Evolutionary conservation across 1,139 yeast genomes (phyloP).

Genomic region (Nematodospora anomalae): DNA sequence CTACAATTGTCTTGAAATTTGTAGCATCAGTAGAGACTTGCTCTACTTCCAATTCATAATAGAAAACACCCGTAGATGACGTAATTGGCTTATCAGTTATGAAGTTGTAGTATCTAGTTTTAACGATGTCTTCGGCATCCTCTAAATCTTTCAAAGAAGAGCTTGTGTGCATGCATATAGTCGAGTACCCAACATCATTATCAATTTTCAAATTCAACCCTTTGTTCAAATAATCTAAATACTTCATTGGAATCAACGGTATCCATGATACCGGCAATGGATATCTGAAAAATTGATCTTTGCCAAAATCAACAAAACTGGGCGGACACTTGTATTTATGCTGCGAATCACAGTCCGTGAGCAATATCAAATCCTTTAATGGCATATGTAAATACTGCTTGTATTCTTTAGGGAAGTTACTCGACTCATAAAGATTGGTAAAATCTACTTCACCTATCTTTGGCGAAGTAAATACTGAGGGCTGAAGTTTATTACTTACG

Average conservation of each 20-base stretch:
- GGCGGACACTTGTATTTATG: slow-evolving; percentile 25
- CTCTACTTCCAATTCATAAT: slow-evolving; percentile 38
- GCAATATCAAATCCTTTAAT: slow-evolving; percentile 27
- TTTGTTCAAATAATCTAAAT: slow-evolving; percentile 23
- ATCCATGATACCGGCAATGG: slow-evolving; percentile 44
- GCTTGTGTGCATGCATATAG: slow-evolving; percentile 23
- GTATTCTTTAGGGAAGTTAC: slow-evolving; percentile 21
- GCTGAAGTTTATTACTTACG: slow-evolving; percentile 4
- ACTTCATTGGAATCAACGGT: slow-evolving; percentile 31
- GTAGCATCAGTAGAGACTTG: slow-evolving; percentile 35
- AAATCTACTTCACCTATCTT: slow-evolving; percentile 27
- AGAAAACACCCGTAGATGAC: slow-evolving; percentile 35
- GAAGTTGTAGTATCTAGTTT: slow-evolving; percentile 31
- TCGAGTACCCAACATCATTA: slow-evolving; percentile 31
- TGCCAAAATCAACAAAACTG: slow-evolving; percentile 29
- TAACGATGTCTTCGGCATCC: slow-evolving; percentile 7
- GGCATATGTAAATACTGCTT: slow-evolving; percentile 24
- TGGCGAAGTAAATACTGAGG: slow-evolving; percentile 17
- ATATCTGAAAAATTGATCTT: slow-evolving; percentile 27
- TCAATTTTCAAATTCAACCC: slow-evolving; percentile 25
- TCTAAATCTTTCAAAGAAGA: slow-evolving; percentile 9
- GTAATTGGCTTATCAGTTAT: slow-evolving; percentile 35
- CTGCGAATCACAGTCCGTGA: slow-evolving; percentile 23
- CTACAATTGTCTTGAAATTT: slow-evolving; percentile 32
- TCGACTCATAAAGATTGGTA: slow-evolving; percentile 8